Conservation (phyloP, 169 alveolate genomes). For the Cryptosporidium andersoni region DNA sequence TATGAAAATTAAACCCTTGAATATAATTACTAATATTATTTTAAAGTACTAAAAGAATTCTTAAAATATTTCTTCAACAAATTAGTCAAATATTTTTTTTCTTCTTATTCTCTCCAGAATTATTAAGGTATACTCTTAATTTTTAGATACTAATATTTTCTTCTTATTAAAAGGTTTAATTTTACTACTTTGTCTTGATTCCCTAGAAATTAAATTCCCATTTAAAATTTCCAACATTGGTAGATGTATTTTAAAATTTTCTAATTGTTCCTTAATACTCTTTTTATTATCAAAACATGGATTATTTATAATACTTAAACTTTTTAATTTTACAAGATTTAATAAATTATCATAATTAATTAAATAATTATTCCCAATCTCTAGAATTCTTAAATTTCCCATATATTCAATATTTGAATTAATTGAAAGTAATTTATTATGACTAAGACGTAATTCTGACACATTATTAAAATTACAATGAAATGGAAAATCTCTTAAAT, state of each 20-base stretch:
- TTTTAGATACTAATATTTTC: not conserved
- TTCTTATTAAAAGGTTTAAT: not conserved
- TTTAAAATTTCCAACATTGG: constrained; percentile 7
- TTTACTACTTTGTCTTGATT: not conserved
- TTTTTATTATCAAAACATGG: constrained; percentile 20
- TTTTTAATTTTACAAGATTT: constrained; percentile 5
- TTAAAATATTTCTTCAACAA: not conserved
- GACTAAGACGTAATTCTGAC: constrained; percentile 40
- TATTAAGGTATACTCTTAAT: not conserved
- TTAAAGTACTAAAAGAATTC: not conserved
- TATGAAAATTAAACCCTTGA: not conserved
- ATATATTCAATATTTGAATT: constrained; percentile 24
- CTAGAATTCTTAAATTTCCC: constrained; percentile 53
- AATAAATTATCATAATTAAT: constrained; percentile 12
- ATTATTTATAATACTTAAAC: constrained; percentile 37
- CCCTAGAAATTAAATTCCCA: constrained; percentile 8
- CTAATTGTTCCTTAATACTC: not conserved
- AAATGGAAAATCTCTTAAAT: constrained; percentile 45
- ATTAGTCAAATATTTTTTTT: not conserved
- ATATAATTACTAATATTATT: not conserved
- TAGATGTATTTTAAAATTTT: not conserved
- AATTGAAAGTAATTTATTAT: constrained; percentile 27
- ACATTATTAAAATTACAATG: constrained; percentile 37
- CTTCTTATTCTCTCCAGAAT: not conserved
- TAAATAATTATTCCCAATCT: constrained; percentile 56